A percentile compares a stretch with the other conserved stretches of the same genome.
phyloP scores from a whole-genome alignment of 2,329 filamentous ascomycete species.

The Nigrospora oryzae region DNA sequence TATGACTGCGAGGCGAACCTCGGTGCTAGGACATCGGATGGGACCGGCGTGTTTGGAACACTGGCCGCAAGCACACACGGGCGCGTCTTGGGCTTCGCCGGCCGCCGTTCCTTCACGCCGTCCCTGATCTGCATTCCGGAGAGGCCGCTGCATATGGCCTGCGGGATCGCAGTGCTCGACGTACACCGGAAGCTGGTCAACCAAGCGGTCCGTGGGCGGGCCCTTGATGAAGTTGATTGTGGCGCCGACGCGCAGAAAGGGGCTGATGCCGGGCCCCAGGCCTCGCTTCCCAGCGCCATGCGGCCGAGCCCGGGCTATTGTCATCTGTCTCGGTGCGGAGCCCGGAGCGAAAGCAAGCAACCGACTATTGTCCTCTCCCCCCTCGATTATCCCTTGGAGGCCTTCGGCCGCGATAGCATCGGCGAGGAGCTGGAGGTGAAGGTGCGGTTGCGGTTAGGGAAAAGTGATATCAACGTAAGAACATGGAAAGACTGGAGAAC shows the following conservation, averaged over 20 bases:
- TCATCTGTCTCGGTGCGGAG: neutral
- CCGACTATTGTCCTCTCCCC: neutral
- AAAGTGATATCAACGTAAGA: neutral
- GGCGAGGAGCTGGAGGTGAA: neutral
- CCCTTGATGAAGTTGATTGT: neutral
- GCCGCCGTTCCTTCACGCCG: slow-evolving; percentile 2
- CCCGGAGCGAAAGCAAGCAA: neutral
- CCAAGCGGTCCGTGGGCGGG: neutral
- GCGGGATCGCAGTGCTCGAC: slow-evolving; percentile 2
- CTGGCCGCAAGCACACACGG: neutral
- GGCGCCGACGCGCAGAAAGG: neutral
- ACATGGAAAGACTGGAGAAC: slow-evolving; percentile 3
- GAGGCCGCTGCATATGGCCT: neutral
- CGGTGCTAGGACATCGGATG: neutral
- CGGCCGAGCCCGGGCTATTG: slow-evolving; percentile 1
- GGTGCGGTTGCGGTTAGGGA: neutral
- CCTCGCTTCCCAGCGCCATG: neutral
- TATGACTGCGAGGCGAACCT: slow-evolving; percentile 1
- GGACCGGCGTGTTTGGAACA: neutral
- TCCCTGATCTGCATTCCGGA: slow-evolving; percentile 2
- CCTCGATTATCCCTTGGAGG: neutral
- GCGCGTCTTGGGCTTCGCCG: neutral
- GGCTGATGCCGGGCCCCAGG: neutral
- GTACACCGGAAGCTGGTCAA: slow-evolving; percentile 3
- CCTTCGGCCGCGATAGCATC: neutral